Evolutionary conservation across 257 asterid genomes (phyloP).

Genomic region (Avicennia marina): DNA sequence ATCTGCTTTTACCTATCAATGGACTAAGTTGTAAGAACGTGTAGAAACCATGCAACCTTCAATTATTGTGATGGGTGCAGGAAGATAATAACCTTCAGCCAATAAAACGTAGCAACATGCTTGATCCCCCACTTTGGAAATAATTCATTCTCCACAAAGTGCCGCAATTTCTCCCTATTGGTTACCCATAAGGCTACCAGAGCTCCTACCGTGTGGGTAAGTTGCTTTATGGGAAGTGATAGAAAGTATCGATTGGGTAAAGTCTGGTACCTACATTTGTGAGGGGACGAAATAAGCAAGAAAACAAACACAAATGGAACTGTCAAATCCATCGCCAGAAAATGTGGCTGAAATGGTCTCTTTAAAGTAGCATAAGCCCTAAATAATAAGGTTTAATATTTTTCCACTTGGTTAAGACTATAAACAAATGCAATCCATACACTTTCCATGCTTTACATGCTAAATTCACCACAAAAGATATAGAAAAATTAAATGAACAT

Average conservation of each 20-base stretch:
- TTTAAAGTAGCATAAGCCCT: not conserved
- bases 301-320: conserved; percentile 3
- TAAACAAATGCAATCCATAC: not conserved
- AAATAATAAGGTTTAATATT: not conserved
- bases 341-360: no score
- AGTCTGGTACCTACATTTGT: conserved; percentile 57
- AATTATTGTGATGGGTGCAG: conserved; percentile 1
- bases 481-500: no score
- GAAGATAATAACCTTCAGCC: conserved; percentile 71
- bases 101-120: conserved; percentile 59
- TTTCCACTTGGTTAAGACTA: not conserved
- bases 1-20: conserved; percentile 60
- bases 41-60: not conserved
- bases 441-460: not conserved
- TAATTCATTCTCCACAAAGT: conserved; percentile 74
- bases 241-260: conserved; percentile 74
- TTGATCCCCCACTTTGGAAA: conserved; percentile 83
- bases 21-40: not conserved
- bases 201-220: conserved; percentile 66
- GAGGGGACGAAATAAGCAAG: not conserved
- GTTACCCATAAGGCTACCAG: conserved; percentile 88
- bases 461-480: no score
- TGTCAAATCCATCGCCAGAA: not conserved
- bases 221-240: conserved; percentile 79
- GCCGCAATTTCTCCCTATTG: conserved; percentile 73